A percentile compares a stretch with the other conserved stretches of the same genome.
phyloP scores from a whole-genome alignment of 176 grass and related monocot genomes.

The Coix lacrymajobi region DNA sequence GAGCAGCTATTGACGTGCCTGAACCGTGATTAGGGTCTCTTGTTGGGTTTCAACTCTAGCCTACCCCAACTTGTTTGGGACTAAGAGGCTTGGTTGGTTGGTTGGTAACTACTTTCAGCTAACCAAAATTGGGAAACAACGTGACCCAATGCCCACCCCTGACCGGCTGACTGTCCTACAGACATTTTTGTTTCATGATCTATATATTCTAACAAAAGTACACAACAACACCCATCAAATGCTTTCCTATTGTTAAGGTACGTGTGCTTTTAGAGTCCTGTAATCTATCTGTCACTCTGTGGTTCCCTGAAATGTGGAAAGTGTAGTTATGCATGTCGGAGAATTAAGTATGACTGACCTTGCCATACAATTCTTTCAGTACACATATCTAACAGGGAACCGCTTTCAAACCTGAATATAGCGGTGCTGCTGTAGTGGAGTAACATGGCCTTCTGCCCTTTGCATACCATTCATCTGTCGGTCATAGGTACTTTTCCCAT shows the following conservation, averaged over 20 bases:
- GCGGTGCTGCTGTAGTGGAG: conserved; percentile 13
- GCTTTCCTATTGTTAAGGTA: background rate
- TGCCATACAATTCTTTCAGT: background rate
- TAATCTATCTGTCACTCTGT: background rate
- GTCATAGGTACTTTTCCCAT: conserved; percentile 30
- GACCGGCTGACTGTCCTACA: background rate
- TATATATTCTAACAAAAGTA: background rate
- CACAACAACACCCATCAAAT: background rate
- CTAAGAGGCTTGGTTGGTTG: no score
- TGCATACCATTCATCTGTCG: conserved; percentile 2
- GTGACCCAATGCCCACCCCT: background rate
- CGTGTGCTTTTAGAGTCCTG: background rate
- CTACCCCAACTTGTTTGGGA: no score
- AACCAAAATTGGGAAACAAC: no score
- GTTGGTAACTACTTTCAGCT: no score
- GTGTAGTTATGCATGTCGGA: background rate
- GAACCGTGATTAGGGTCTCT: no score
- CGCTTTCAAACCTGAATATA: background rate
- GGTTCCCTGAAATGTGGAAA: background rate
- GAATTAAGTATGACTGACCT: background rate
- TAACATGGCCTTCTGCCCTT: background rate
- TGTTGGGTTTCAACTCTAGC: no score
- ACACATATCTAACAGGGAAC: background rate
- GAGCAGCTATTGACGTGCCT: no score
- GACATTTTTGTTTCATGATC: no score